Evolutionary conservation across 2,329 filamentous ascomycete genomes (phyloP), one percentile per base, ranked within the genome.

Genomic region (Colletotrichum theobromicola): DNA sequence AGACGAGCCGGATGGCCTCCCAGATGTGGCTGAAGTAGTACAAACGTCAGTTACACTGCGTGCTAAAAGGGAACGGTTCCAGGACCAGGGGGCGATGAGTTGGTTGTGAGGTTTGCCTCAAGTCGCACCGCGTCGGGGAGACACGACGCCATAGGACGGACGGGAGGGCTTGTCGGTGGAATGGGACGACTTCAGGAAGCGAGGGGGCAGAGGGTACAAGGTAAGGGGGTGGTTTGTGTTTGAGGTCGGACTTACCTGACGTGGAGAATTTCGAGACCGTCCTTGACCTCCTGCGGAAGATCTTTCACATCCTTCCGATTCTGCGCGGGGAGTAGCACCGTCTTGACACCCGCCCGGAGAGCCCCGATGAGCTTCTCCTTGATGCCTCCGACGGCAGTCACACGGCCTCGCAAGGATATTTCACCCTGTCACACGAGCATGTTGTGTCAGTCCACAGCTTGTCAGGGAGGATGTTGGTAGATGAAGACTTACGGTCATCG

Each of bases 311-410:
- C 97, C 85, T 98, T 98, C 77, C 93, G 90, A 83, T 99, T 99
- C 78, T 94, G 93, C 35, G 93, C 90, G 4, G 97, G 97, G 9
- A 99, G 87, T 75, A 99, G 84, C 9, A 99, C 96, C 35, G 95
- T 96, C 89, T 98, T 98, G 76, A 99, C 96, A 32, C 97, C 97
- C 3, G 97, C 97, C 70, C 96, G 91, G 81, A 97, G 88, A 10
- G 97, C 97, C 26, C 97, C 97, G 81, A 99, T 98, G 67, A 98
- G 89, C 85, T 99, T 99, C 90, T 99, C 96, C 86, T 98, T 98
- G 86, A 99, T 98, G 21, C 97, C 97, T 67, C 97, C 97, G 42
- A 99, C 97, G 30, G 96, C 95, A 85, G 97, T 95, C 71, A 99
- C 94, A 77, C 95, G 92, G 26, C 97, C 97, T 55, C 97, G 91